A percentile compares a stretch with the other conserved stretches of the same genome.
Evolutionary conservation across 306 rosid genomes (phyloP).

Genomic region (Cucurbita moschata): DNA sequence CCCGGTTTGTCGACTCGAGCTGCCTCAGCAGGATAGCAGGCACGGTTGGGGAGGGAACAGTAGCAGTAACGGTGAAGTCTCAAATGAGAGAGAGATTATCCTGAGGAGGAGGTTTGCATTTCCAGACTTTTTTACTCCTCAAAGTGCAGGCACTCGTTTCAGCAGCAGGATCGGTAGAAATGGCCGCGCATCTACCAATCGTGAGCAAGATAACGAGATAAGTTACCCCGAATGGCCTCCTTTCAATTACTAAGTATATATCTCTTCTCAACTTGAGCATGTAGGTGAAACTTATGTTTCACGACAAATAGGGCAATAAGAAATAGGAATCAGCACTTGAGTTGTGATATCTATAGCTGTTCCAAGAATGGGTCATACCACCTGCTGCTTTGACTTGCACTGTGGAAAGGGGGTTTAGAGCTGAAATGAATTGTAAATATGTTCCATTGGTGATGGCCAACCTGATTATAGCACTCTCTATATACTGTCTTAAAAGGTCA

Average conservation of each 20-base stretch:
- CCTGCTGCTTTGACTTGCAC: neutral
- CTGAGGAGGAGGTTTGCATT: constrained; percentile 40
- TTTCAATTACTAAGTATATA: neutral
- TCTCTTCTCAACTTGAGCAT: neutral
- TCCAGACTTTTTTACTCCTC: constrained; percentile 34
- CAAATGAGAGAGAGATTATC: constrained; percentile 16
- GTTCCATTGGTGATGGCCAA: neutral
- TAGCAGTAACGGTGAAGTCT: constrained; percentile 7
- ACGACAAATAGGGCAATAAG: neutral
- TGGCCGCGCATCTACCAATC: constrained; percentile 27
- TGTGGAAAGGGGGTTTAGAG: neutral
- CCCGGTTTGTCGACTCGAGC: constrained; percentile 72
- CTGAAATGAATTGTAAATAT: neutral
- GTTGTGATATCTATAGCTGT: neutral
- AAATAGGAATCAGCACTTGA: neutral
- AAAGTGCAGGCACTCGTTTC: constrained; percentile 20
- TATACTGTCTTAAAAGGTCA: too few species aligned
- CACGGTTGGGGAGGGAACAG: constrained; percentile 2
- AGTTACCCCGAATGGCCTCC: constrained; percentile 30
- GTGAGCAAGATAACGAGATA: constrained; percentile 29
- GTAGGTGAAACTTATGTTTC: neutral
- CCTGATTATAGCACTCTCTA: too few species aligned
- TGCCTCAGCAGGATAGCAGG: constrained; percentile 35
- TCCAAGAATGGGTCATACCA: neutral
- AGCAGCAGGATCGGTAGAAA: constrained; percentile 15